A percentile compares a stretch with the other conserved stretches of the same genome.
Evolutionary conservation across 2,329 filamentous ascomycete genomes (phyloP).

Genomic region (Venturia oleaginea): DNA sequence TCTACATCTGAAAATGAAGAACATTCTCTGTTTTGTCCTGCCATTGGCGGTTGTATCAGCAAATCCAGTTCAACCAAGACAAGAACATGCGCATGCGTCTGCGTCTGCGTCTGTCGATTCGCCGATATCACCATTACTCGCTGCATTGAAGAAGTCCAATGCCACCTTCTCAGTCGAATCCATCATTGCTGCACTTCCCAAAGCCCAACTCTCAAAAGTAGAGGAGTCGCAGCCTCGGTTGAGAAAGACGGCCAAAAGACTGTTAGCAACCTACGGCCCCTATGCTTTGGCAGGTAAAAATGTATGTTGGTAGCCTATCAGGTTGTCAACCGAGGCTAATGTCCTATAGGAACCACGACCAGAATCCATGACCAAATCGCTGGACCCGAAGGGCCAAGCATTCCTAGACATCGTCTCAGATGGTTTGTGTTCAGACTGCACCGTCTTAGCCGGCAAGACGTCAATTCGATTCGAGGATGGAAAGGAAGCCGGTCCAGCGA

Average conservation of each 20-base stretch:
- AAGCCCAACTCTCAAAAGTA: neutral
- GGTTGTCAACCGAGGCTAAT: neutral
- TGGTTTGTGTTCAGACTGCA: neutral
- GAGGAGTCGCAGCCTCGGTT: neutral
- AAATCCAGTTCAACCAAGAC: neutral
- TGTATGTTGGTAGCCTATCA: neutral
- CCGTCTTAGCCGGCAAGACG: slow-evolving; percentile 2
- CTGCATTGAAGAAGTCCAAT: neutral
- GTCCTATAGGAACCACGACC: neutral
- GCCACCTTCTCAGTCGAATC: neutral
- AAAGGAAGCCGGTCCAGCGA: neutral
- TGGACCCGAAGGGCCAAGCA: slow-evolving; percentile 4
- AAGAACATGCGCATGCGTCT: neutral
- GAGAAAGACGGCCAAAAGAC: neutral
- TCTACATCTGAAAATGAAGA: neutral
- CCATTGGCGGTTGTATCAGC: neutral
- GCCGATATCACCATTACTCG: neutral
- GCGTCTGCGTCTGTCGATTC: too few relatives aligned
- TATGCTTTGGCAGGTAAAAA: neutral
- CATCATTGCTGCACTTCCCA: neutral
- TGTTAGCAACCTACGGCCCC: neutral
- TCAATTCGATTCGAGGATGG: neutral
- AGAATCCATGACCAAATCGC: neutral
- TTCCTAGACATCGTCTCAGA: neutral
- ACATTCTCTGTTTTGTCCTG: neutral